Evolutionary conservation across 768 basidiomycete species (phyloP).

Genomic region (Fomitopsis pulvina): DNA sequence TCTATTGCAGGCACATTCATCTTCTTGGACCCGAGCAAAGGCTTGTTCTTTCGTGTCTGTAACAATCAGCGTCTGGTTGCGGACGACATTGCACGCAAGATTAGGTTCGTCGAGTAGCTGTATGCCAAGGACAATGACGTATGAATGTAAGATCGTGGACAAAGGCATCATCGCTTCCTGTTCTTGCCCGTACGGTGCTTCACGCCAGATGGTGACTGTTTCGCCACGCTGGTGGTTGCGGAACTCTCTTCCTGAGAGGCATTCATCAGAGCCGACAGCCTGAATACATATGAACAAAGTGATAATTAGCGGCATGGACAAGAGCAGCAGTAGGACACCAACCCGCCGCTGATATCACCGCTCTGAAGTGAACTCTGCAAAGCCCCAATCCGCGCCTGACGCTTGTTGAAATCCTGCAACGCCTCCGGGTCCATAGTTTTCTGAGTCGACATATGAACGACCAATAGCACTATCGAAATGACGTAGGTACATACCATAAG

Average conservation of each 20-base stretch:
- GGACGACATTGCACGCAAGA: no score
- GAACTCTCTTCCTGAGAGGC: constrained; percentile 32
- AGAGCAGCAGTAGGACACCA: constrained; percentile 11
- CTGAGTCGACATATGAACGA: constrained; percentile 29
- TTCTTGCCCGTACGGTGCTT: constrained; percentile 26
- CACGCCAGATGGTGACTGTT: constrained; percentile 11
- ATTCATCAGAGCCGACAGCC: constrained; percentile 39
- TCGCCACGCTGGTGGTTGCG: constrained; percentile 11
- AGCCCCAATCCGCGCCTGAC: constrained; percentile 49
- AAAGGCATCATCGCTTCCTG: constrained; percentile 28
- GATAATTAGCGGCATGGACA: not conserved
- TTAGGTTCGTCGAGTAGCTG: no score
- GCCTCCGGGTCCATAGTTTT: constrained; percentile 72
- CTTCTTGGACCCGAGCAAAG: no score
- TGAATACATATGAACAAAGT: constrained; percentile 13
- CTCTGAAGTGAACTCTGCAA: constrained; percentile 51
- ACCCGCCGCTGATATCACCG: constrained; percentile 58
- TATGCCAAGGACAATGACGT: no score
- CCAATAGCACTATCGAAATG: not conserved
- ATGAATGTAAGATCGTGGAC: no score
- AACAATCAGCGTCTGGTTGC: no score
- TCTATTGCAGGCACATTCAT: no score
- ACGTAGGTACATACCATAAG: constrained; percentile 46
- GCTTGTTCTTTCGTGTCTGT: no score
- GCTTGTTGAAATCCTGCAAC: constrained; percentile 55